A percentile compares a stretch with the other conserved stretches of the same genome.
These are phyloP conservation scores for Sanghuangporus weigelae DNA, from an alignment of 1,284 basidiomycete species.

Conservation along the genomic window DNA sequence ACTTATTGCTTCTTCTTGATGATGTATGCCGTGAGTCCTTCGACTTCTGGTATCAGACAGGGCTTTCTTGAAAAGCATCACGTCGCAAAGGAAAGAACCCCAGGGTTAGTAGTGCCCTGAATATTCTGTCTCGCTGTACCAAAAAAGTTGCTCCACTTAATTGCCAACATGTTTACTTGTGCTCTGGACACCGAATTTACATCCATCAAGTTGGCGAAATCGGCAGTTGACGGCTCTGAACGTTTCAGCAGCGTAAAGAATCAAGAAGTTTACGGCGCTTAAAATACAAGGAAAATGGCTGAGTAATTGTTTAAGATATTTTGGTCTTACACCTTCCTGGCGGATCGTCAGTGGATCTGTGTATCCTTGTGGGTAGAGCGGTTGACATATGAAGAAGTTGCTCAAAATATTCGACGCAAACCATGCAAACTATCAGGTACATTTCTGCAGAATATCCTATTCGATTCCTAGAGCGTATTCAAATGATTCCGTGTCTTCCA, in stretches of 20 bases:
- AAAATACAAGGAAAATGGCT: no score
- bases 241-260: neutral
- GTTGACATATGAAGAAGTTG: neutral
- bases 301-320: no score
- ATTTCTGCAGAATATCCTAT: no score
- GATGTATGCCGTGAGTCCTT: neutral
- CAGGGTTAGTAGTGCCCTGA: neutral
- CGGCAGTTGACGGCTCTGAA: neutral
- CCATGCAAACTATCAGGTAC: no score
- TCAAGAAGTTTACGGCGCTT: no score
- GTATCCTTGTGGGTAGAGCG: neutral
- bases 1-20: neutral
- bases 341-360: slow-evolving; percentile 1
- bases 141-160: neutral
- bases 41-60: neutral
- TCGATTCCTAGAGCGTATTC: no score
- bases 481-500: no score
- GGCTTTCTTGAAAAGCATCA: neutral
- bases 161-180: neutral
- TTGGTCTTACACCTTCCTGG: neutral
- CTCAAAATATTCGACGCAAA: neutral
- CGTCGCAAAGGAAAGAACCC: neutral
- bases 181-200: neutral
- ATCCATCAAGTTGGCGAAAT: neutral
- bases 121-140: neutral